Conservation (phyloP, 2,329 filamentous ascomycete species). For the Metarhizium anisopliae region DNA sequence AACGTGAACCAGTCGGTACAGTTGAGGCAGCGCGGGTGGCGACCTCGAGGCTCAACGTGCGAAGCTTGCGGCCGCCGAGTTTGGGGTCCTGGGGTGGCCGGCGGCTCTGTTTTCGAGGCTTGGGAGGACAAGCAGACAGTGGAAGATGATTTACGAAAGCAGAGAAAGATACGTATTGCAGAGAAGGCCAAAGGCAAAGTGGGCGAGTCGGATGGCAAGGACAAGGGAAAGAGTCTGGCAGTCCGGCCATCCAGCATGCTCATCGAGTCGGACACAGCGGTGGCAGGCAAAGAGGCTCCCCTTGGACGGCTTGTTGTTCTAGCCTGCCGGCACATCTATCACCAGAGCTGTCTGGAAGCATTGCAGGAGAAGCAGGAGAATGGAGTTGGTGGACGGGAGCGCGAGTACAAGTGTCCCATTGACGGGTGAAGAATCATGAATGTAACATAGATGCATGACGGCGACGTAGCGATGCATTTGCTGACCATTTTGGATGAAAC, state of each 20-base stretch:
- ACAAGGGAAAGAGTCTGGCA: constrained; percentile 35
- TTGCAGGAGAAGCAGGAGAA: constrained; percentile 45
- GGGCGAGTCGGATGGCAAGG: constrained; percentile 23
- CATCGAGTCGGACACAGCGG: constrained; percentile 19
- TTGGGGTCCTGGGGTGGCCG: constrained; percentile 77
- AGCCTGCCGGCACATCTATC: constrained; percentile 63
- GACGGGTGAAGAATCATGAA: constrained; percentile 33
- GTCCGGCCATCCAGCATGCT: constrained; percentile 32
- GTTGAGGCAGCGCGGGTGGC: constrained; percentile 78
- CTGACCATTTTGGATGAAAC: neutral
- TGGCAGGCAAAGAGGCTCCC: constrained; percentile 31
- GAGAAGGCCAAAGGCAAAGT: constrained; percentile 29
- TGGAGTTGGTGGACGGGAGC: constrained; percentile 36
- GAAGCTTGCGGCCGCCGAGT: constrained; percentile 74
- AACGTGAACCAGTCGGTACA: constrained; percentile 67
- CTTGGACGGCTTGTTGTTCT: constrained; percentile 58
- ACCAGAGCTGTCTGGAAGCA: constrained; percentile 59
- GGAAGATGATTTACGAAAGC: constrained; percentile 36
- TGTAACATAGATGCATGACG: constrained; percentile 5
- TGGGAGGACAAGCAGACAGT: constrained; percentile 60
- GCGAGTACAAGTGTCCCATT: constrained; percentile 47
- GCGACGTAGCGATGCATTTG: constrained; percentile 2
- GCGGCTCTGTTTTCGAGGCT: constrained; percentile 65
- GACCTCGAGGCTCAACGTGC: constrained; percentile 77
- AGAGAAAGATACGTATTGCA: constrained; percentile 27